A percentile compares a stretch with the other conserved stretches of the same genome.
phyloP scores from a whole-genome alignment of 1,139 yeast genomes.

The Saccharomyces hybrid region DNA sequence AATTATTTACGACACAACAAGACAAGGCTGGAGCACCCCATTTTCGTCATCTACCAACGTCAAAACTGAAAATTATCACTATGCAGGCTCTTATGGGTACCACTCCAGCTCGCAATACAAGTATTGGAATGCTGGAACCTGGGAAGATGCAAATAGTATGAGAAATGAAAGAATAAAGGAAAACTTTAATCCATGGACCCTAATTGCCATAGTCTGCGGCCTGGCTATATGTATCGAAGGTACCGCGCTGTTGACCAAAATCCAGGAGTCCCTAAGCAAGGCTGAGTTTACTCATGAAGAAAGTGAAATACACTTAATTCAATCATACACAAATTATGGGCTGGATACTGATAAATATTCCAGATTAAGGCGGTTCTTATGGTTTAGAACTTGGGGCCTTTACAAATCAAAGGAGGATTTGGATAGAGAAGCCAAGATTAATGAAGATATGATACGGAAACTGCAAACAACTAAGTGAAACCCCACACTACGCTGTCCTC shows the following conservation, averaged over 20 bases:
- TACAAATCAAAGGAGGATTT: conserved; percentile 30
- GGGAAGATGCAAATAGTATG: conserved; percentile 50
- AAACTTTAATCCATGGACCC: conserved; percentile 25
- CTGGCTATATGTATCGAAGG: conserved; percentile 29
- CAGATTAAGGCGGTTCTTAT: conserved; percentile 50
- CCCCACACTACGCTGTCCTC: not conserved
- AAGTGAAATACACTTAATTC: conserved; percentile 41
- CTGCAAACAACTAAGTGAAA: conserved; percentile 11
- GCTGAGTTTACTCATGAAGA: conserved; percentile 37
- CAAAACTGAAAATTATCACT: conserved; percentile 19
- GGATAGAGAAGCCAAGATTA: conserved; percentile 31
- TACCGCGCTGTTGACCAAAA: conserved; percentile 35
- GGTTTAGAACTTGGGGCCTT: conserved; percentile 46
- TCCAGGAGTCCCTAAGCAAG: conserved; percentile 28
- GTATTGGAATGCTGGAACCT: conserved; percentile 62
- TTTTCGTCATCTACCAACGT: conserved; percentile 1
- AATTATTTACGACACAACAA: conserved; percentile 39
- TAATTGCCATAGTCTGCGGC: conserved; percentile 24
- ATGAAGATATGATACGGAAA: conserved; percentile 26
- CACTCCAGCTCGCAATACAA: conserved; percentile 24
- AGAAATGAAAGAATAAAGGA: conserved; percentile 14
- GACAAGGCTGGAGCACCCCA: conserved; percentile 35
- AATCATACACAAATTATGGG: conserved; percentile 48
- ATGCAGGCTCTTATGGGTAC: conserved; percentile 23
- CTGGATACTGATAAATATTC: conserved; percentile 45